Conservation (phyloP, 2,329 filamentous ascomycete species). For the Epichloe bromicola region DNA sequence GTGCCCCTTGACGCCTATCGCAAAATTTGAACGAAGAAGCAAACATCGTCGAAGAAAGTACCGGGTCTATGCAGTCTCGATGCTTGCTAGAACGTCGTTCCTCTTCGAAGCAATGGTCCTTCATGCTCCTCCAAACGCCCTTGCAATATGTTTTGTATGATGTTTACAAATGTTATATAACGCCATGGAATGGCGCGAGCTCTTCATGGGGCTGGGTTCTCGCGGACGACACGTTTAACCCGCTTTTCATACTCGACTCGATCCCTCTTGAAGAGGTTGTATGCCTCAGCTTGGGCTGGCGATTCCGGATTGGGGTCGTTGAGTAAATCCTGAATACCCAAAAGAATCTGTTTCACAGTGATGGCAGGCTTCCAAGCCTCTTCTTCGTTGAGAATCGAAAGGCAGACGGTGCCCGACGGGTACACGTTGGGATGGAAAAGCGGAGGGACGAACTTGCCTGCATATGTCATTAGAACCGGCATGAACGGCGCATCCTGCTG, state of each 20-base stretch:
- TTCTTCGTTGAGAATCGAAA: constrained; percentile 95
- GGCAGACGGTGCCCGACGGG: constrained; percentile 90
- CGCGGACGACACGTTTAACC: constrained; percentile 72
- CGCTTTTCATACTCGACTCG: constrained; percentile 76
- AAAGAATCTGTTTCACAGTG: constrained; percentile 92
- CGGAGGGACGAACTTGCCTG: constrained; percentile 91
- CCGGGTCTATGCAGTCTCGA: background rate
- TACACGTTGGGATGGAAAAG: constrained; percentile 99
- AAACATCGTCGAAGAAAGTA: constrained; percentile 11
- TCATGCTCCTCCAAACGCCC: constrained; percentile 17
- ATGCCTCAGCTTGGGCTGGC: constrained; percentile 91
- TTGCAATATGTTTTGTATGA: constrained; percentile 13
- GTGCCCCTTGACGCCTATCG: constrained; percentile 4
- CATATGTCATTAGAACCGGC: background rate
- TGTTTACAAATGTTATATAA: background rate
- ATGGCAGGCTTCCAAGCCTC: constrained; percentile 98
- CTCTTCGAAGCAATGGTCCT: constrained; percentile 11
- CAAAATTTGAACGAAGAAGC: constrained; percentile 5
- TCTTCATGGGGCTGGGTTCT: constrained; percentile 64
- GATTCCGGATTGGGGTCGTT: constrained; percentile 96
- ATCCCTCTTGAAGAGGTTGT: constrained; percentile 93
- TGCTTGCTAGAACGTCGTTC: background rate
- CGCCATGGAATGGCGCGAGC: constrained; percentile 6
- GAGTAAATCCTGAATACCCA: constrained; percentile 90
- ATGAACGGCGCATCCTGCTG: background rate